Evolutionary conservation across 352 stramenopile species (phyloP).

Genomic region (Pythium dissimile): DNA sequence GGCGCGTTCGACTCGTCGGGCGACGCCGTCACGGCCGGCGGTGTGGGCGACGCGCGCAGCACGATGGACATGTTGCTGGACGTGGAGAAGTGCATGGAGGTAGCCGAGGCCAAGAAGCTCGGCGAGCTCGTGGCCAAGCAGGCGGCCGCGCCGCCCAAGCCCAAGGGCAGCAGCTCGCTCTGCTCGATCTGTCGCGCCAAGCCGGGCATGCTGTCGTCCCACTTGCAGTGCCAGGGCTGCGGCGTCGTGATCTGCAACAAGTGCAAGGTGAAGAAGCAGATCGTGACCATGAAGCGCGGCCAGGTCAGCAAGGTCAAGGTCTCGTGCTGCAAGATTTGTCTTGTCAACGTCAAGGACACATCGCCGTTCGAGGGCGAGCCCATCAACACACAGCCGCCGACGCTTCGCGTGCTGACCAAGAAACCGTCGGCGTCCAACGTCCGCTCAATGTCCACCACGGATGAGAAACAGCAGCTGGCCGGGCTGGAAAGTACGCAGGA

Average conservation of each 20-base stretch:
- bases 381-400: slow-evolving; percentile 25
- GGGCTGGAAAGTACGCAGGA: slow-evolving; percentile 9
- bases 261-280: slow-evolving; percentile 61
- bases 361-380: slow-evolving; percentile 59
- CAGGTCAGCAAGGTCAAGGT: slow-evolving; percentile 44
- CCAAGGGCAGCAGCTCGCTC: slow-evolving; percentile 27
- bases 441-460: neutral
- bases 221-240: slow-evolving; percentile 57
- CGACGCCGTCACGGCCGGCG: slow-evolving; percentile 55
- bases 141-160: slow-evolving; percentile 23
- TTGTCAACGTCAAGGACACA: slow-evolving; percentile 64
- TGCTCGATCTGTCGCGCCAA: slow-evolving; percentile 69
- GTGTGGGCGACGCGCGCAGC: slow-evolving; percentile 61
- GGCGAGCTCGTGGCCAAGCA: slow-evolving; percentile 52
- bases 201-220: slow-evolving; percentile 46
- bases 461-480: neutral
- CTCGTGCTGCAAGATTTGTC: slow-evolving; percentile 67
- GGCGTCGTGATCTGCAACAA: slow-evolving; percentile 73
- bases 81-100: slow-evolving; percentile 35
- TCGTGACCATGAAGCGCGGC: slow-evolving; percentile 39
- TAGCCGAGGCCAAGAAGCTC: slow-evolving; percentile 69
- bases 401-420: slow-evolving; percentile 29
- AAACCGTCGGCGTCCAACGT: slow-evolving; percentile 1
- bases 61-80: slow-evolving; percentile 70
- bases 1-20: slow-evolving; percentile 64